Base-by-base conservation (phyloP, 495 filamentous ascomycete genomes). In the Immersiella caudata region DNA sequence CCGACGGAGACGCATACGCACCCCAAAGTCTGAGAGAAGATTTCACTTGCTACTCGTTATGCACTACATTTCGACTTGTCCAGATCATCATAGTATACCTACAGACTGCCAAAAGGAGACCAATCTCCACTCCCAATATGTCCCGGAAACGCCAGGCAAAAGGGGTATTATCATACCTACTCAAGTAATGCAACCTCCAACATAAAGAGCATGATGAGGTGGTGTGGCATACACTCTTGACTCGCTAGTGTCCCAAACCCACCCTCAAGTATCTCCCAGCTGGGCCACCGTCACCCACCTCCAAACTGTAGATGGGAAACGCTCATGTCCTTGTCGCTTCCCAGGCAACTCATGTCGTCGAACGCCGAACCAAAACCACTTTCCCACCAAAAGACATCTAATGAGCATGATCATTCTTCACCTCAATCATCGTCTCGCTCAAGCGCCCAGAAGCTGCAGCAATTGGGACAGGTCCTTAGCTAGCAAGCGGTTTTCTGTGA, bases 401-500 rank as follows among this genome's bases (percentile, higher is more conserved):
- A 51, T n/a, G 11, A 46, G 2, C 27, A 22, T n/a, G 14, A 24
- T 25, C 22, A 20, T n/a, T n/a, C 29, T 26, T n/a, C 25, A 6
- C 26, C 6, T 25, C 60, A 22, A 50, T 20, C 21, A 40, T 25
- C 35, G 11, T 12, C 18, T 26, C 40, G 6, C 64, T 1, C 40
- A 50, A 18, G 20, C 29, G 33, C 71, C 70, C 54, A 79, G 51
- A 36, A 79, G 27, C 71, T 75, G 68, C 3, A 76, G 70, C 62
- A 79, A 52, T 26, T 61, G 71, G 20, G 68, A 64, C 27, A 77
- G 58, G 27, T 77, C 68, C 54, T 74, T 69, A 62, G 69, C 81
- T 73, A 87, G 71, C 57, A 80, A 71, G 65, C 75, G 77, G 60
- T 87, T 87, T 73, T 86, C 82, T 7, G 80, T 81, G 71, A 86